These are phyloP conservation scores for Colletotrichum viniferum DNA, from an alignment of 2,329 filamentous ascomycete genomes.

Conservation along the genomic window DNA sequence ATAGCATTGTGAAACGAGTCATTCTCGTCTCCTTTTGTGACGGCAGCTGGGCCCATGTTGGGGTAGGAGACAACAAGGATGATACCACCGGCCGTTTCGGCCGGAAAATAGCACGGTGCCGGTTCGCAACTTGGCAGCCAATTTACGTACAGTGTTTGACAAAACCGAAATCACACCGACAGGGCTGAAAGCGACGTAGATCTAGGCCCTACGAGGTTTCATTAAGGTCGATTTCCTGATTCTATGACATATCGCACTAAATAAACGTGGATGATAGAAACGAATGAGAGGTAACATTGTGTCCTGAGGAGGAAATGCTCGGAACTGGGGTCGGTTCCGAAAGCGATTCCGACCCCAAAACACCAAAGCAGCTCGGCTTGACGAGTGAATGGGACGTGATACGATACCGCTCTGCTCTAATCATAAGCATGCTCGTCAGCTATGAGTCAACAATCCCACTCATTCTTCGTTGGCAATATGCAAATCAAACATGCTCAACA, in stretches of 20 bases:
- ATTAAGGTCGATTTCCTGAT: not conserved
- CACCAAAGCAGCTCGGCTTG: too few relatives aligned
- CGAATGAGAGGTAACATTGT: not conserved
- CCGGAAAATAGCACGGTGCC: not conserved
- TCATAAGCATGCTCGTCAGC: too few relatives aligned
- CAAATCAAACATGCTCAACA: too few relatives aligned
- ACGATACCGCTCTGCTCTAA: too few relatives aligned
- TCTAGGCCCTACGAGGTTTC: not conserved
- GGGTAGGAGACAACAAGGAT: not conserved
- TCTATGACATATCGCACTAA: not conserved
- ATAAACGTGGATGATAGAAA: not conserved
- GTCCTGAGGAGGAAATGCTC: not conserved
- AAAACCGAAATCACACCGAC: not conserved
- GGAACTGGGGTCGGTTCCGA: not conserved
- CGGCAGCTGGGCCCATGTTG: not conserved
- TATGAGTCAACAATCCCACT: too few relatives aligned
- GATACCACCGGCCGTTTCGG: not conserved
- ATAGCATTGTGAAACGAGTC: not conserved
- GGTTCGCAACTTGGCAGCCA: not conserved
- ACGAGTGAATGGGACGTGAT: too few relatives aligned
- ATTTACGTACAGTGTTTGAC: not conserved
- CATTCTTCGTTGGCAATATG: too few relatives aligned
- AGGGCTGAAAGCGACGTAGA: not conserved
- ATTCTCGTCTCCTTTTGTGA: not conserved
- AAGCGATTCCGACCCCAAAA: not conserved